A percentile compares a stretch with the other conserved stretches of the same genome.
Conservation (phyloP, 164 flowering plant species). For the Brasenia schreberi region DNA sequence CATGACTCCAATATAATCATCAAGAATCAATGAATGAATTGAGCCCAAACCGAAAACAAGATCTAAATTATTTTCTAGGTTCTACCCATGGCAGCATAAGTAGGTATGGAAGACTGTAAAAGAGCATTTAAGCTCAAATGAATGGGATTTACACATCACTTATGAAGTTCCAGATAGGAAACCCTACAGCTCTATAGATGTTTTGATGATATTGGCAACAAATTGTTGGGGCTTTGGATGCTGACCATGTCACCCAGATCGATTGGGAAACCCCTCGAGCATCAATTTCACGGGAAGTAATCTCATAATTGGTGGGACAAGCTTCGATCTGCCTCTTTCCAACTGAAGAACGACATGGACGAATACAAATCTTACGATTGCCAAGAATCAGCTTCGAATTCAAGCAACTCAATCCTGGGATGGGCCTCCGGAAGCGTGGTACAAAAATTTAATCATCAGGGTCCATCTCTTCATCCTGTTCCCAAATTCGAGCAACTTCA, state of each 20-base stretch:
- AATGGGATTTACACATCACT: background rate
- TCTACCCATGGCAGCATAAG: background rate
- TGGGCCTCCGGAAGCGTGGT: background rate
- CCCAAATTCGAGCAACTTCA: conserved; percentile 15
- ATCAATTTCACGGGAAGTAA: no score
- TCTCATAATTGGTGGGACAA: background rate
- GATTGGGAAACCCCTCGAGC: background rate
- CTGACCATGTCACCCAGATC: background rate
- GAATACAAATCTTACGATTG: no score
- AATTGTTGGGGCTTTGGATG: background rate
- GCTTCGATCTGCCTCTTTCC: background rate
- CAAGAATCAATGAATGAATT: background rate
- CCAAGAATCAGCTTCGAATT: no score
- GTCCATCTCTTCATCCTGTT: conserved; percentile 84
- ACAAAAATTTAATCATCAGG: conserved; percentile 43
- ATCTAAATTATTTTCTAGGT: background rate
- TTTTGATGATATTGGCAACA: background rate
- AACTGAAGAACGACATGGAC: background rate
- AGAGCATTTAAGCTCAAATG: background rate
- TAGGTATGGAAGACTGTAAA: background rate
- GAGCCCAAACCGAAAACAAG: background rate
- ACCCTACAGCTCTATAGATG: background rate
- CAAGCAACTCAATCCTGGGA: background rate
- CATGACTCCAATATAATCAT: no score
- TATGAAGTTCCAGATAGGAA: background rate